Evolutionary conservation across 345 rosid genomes (phyloP).

Genomic region (Ceriops tagal): DNA sequence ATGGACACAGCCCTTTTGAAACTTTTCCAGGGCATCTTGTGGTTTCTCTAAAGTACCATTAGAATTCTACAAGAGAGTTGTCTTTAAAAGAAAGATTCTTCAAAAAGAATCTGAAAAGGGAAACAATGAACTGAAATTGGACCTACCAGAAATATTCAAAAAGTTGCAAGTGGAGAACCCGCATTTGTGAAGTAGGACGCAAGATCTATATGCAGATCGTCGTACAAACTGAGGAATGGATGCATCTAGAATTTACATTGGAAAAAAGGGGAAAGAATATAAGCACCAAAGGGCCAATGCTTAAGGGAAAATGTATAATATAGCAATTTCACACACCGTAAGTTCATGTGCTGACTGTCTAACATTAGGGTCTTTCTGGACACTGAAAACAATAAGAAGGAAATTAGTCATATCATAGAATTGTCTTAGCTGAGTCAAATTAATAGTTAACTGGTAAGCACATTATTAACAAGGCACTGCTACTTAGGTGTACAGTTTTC

Average conservation of each 20-base stretch:
- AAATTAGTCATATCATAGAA: constrained; percentile 17
- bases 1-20: no score
- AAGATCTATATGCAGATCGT: constrained; percentile 57
- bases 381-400: constrained; percentile 39
- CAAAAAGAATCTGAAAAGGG: neutral
- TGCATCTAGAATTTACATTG: constrained; percentile 46
- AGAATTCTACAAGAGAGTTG: no score
- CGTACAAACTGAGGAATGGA: constrained; percentile 70
- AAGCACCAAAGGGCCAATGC: neutral
- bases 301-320: constrained; percentile 6
- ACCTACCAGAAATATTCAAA: constrained; percentile 47
- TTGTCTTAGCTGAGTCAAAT: neutral
- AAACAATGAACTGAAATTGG: constrained; percentile 4
- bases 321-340: constrained; percentile 39
- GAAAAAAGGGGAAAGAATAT: neutral
- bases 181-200: constrained; percentile 78
- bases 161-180: constrained; percentile 91
- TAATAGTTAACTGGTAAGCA: neutral
- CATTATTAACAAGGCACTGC: neutral
- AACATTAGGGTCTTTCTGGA: constrained; percentile 67
- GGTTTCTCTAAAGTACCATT: no score
- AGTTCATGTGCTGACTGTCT: constrained; percentile 69
- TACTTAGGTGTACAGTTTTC: neutral
- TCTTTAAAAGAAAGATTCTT: no score
- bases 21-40: no score